Percentiles rank a stretch among this genome's conserved stretches.
These are phyloP conservation scores for Blastobotrys illinoisensis DNA, from an alignment of 1,139 yeast species.

Conservation along the genomic window DNA sequence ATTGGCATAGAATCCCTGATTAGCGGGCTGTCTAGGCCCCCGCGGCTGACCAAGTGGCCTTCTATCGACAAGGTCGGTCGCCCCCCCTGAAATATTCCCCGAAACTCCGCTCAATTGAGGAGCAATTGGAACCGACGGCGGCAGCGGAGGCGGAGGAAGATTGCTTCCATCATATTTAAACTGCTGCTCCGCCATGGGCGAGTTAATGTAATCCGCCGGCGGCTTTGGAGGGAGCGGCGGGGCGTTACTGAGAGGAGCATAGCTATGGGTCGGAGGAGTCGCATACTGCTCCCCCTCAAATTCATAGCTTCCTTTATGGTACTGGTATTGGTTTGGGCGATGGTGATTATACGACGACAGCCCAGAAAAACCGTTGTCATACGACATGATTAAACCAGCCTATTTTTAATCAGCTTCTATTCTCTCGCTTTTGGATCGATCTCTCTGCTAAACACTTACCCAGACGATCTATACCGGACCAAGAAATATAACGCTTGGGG, in stretches of 20 bases:
- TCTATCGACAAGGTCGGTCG: background rate
- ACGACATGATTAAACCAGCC: background rate
- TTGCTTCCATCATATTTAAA: background rate
- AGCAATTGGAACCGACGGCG: background rate
- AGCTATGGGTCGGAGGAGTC: constrained; percentile 4
- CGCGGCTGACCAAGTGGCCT: background rate
- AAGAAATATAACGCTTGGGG: too few species aligned
- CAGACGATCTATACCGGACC: too few species aligned
- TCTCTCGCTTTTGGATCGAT: too few species aligned
- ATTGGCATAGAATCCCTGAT: background rate
- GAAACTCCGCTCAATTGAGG: too few species aligned
- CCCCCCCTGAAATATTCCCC: too few species aligned
- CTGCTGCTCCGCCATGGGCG: background rate
- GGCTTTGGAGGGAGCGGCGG: constrained; percentile 23
- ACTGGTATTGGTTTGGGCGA: background rate
- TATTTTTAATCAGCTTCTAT: background rate
- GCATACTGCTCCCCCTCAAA: background rate
- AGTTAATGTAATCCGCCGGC: constrained; percentile 13
- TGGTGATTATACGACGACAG: background rate
- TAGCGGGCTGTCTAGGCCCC: background rate
- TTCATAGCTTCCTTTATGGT: background rate
- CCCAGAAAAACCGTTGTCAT: background rate
- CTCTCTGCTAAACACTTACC: background rate
- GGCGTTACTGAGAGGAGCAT: background rate
- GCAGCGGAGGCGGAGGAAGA: background rate